phyloP scores from a whole-genome alignment of 306 rosid genomes.

The Nissolia schottii region DNA sequence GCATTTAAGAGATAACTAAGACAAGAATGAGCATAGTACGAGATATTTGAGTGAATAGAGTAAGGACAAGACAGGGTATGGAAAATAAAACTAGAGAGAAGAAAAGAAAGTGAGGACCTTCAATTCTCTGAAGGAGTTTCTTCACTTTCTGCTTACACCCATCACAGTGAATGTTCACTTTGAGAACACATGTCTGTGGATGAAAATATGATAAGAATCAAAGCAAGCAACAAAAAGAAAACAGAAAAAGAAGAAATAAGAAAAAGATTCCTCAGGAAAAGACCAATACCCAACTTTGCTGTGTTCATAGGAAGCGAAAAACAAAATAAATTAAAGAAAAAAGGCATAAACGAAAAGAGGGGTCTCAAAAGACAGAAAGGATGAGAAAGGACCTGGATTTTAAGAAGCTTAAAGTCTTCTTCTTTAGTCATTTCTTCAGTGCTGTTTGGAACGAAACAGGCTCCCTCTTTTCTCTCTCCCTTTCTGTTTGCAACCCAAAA shows the following conservation, averaged over 20 bases:
- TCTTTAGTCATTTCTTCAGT: slow-evolving; percentile 86
- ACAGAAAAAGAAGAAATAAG: too few relatives aligned
- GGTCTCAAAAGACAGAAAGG: slow-evolving; percentile 28
- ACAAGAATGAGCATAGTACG: neutral
- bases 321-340: neutral
- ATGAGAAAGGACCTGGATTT: slow-evolving; percentile 73
- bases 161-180: slow-evolving; percentile 96
- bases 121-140: slow-evolving; percentile 94
- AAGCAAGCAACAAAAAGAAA: slow-evolving; percentile 30
- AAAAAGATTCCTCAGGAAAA: slow-evolving; percentile 46
- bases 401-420: slow-evolving; percentile 92
- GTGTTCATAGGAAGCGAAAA: slow-evolving; percentile 5
- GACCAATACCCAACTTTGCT: slow-evolving; percentile 31
- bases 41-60: slow-evolving; percentile 23
- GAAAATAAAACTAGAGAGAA: neutral
- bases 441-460: slow-evolving; percentile 44
- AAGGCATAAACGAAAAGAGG: neutral
- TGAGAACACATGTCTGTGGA: slow-evolving; percentile 82
- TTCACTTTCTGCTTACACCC: slow-evolving; percentile 98
- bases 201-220: slow-evolving; percentile 17
- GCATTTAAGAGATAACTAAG: neutral
- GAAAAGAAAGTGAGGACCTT: slow-evolving; percentile 52
- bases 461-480: slow-evolving; percentile 15
- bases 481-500: slow-evolving; percentile 24
- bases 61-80: slow-evolving; percentile 11